phyloP scores from a whole-genome alignment of 2,329 filamentous ascomycete species.

The Emmonsia crescens region DNA sequence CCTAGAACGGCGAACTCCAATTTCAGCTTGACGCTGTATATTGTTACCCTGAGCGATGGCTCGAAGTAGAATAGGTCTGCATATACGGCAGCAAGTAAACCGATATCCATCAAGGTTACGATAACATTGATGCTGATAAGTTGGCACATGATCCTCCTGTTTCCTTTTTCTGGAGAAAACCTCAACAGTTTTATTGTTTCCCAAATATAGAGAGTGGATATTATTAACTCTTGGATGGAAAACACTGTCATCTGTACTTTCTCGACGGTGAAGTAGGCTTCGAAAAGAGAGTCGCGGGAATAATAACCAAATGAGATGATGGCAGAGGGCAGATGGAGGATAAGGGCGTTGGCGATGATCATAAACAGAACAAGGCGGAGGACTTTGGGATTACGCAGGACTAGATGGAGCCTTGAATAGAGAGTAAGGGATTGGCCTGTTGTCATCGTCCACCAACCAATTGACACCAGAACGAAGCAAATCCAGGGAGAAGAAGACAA shows the following conservation, averaged over 20 bases:
- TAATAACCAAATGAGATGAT: slow-evolving; percentile 27
- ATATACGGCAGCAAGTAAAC: slow-evolving; percentile 34
- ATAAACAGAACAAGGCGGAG: slow-evolving; percentile 25
- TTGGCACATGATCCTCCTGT: slow-evolving; percentile 39
- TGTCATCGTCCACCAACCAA: slow-evolving; percentile 30
- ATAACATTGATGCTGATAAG: slow-evolving; percentile 40
- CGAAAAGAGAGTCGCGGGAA: slow-evolving; percentile 18
- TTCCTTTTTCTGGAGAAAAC: slow-evolving; percentile 32
- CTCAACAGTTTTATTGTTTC: slow-evolving; percentile 44
- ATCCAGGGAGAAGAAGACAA: slow-evolving; percentile 37
- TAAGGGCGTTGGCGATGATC: slow-evolving; percentile 28
- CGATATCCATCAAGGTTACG: slow-evolving; percentile 38
- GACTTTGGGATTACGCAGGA: slow-evolving; percentile 21
- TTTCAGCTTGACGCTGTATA: slow-evolving; percentile 41
- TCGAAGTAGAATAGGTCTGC: slow-evolving; percentile 37
- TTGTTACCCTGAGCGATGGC: slow-evolving; percentile 36
- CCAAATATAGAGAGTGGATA: slow-evolving; percentile 41
- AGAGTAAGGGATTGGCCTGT: slow-evolving; percentile 31
- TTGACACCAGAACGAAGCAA: slow-evolving; percentile 21
- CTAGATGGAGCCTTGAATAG: slow-evolving; percentile 31
- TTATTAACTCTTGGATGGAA: slow-evolving; percentile 38
- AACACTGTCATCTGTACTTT: slow-evolving; percentile 41
- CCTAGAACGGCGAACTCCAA: slow-evolving; percentile 41
- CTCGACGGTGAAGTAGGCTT: slow-evolving; percentile 30
- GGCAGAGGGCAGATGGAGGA: slow-evolving; percentile 27